phyloP scores from a whole-genome alignment of 164 flowering plant species.

The Vitis riparia region DNA sequence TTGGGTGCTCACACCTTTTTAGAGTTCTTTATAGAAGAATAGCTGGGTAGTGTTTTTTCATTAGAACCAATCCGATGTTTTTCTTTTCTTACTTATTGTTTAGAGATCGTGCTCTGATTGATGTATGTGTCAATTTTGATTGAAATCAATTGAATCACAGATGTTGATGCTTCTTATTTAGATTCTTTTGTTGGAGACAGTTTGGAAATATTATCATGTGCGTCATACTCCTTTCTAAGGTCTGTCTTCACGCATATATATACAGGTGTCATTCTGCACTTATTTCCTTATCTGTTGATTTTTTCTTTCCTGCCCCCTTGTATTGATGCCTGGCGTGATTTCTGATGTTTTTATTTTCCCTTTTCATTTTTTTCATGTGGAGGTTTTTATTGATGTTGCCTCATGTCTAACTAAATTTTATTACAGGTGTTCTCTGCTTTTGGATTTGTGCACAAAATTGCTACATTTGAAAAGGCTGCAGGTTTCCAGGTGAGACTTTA shows the following conservation, averaged over 20 bases:
- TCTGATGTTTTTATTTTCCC: not conserved
- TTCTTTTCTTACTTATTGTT: not conserved
- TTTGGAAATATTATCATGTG: conserved; percentile 51
- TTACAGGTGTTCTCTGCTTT: conserved; percentile 92
- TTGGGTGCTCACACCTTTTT: not conserved
- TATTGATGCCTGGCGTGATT: conserved; percentile 10
- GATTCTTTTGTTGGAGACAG: conserved; percentile 46
- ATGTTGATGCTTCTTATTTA: conserved; percentile 40
- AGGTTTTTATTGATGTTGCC: not conserved
- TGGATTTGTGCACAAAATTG: conserved; percentile 94
- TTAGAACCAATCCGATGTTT: not conserved
- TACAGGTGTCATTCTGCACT: conserved; percentile 59
- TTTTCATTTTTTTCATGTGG: not conserved
- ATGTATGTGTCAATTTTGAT: conserved; percentile 20
- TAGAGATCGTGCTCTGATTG: conserved; percentile 8
- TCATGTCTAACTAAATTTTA: conserved; percentile 10
- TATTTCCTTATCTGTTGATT: conserved; percentile 29
- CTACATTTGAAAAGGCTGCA: conserved; percentile 94
- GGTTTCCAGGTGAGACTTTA: conserved; percentile 74
- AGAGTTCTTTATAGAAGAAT: not conserved
- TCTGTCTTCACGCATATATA: conserved; percentile 41
- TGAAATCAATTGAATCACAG: conserved; percentile 34
- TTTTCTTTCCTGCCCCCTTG: conserved; percentile 4
- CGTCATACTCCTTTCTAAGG: conserved; percentile 51
- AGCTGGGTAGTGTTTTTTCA: not conserved